Evolutionary conservation across 1,284 basidiomycete genomes (phyloP), one percentile per base, ranked within the genome.

Genomic region (Marasmius fiardii): DNA sequence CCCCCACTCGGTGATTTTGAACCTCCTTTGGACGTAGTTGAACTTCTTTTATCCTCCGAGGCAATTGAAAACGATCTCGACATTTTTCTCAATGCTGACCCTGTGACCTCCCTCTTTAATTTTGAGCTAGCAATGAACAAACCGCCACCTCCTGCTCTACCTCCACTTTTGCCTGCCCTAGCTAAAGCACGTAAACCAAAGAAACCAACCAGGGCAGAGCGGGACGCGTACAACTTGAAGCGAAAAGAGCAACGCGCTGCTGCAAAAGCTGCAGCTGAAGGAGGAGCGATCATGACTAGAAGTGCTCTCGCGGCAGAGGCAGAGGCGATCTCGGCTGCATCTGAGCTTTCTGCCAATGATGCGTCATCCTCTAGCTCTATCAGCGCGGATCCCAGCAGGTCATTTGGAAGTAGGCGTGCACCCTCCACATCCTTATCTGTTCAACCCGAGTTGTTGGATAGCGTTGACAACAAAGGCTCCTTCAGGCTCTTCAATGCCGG

Each of bases 401-500:
- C 57, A 26, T 65, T 65, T 59, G 69, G 65, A 55, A 61, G 65
- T 16, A 53, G 57, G 34, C 61, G 39, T n/a, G 7, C 39, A 16
- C 39, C 39, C 20, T 6, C 66, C 47, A 60, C 67, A 34, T 58
- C 65, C 3, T 60, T 70, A 21, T 63, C 67, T 2, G 68, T 71
- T 16, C 73, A 72, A 37, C 63, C 72, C 7, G 79, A 64, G 53
- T 73, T 79, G 59, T 86, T 93, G 2, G 78, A 86, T 6, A 76
- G 85, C 41, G 83, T 97, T 21, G 89, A 88, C 64, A 78, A 80
- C 45, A 79, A 82, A 60, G 82, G 83, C 54, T 88, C 88, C 37
- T 97, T 96, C 77, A 82, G 77, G 65, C 74, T 88, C 71, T 97
- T 96, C 72, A 87, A 97, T 61, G 74, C 78, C 20, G 94, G 94